Percentiles rank a stretch among this genome's conserved stretches.
phyloP scores from a whole-genome alignment of 1,139 yeast species.

The Saccharomyces hybrid region DNA sequence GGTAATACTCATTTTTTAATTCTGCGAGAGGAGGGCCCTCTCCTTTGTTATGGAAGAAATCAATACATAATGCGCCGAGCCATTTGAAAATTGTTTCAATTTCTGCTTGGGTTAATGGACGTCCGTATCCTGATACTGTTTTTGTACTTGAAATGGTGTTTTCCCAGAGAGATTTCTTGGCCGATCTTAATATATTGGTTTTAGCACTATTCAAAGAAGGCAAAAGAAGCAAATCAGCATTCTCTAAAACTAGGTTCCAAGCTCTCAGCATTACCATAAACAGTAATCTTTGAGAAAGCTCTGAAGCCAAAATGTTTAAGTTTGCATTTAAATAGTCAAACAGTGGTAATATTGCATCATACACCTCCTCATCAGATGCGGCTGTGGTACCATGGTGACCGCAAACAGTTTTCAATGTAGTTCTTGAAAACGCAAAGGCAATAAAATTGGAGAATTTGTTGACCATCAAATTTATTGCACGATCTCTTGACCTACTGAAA shows the following conservation, averaged over 20 bases:
- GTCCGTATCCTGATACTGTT: conserved; percentile 42
- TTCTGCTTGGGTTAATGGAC: conserved; percentile 52
- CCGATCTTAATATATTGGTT: conserved; percentile 33
- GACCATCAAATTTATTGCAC: conserved; percentile 59
- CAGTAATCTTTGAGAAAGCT: conserved; percentile 50
- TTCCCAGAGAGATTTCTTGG: conserved; percentile 36
- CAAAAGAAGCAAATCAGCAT: conserved; percentile 61
- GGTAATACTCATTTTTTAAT: conserved; percentile 58
- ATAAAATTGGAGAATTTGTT: conserved; percentile 49
- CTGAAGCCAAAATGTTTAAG: conserved; percentile 58
- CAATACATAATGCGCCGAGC: conserved; percentile 58
- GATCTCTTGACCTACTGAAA: conserved; percentile 52
- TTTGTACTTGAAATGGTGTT: conserved; percentile 23
- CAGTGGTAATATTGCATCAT: conserved; percentile 65
- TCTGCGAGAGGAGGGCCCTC: conserved; percentile 71
- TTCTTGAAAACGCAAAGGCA: conserved; percentile 39
- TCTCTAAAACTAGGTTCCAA: conserved; percentile 60
- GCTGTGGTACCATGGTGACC: conserved; percentile 41
- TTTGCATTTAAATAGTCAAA: conserved; percentile 70
- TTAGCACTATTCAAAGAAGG: conserved; percentile 58
- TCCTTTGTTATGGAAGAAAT: conserved; percentile 75
- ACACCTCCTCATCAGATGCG: conserved; percentile 49
- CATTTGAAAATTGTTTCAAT: conserved; percentile 66
- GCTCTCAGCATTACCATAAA: conserved; percentile 67
- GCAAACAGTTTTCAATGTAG: conserved; percentile 46